phyloP scores from a whole-genome alignment of 768 basidiomycete species.

The Termitomyces heimii region DNA sequence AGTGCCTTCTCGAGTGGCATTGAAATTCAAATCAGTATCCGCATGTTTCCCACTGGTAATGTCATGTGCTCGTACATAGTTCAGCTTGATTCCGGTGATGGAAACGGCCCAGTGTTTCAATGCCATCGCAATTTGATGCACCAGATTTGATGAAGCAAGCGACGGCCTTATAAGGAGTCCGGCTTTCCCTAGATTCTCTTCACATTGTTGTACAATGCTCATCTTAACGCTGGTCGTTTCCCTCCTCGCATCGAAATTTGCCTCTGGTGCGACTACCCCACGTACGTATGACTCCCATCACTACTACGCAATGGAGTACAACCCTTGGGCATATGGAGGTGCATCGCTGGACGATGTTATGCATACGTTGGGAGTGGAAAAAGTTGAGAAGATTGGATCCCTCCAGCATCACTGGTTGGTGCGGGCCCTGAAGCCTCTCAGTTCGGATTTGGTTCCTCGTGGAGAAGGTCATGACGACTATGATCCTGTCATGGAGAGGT shows the following conservation, averaged over 20 bases:
- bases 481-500: constrained; percentile 46
- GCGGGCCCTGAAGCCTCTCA: constrained; percentile 39
- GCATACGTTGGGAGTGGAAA: constrained; percentile 62
- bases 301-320: constrained; percentile 80
- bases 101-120: neutral
- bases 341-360: constrained; percentile 59
- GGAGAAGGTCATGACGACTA: constrained; percentile 19
- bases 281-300: constrained; percentile 58
- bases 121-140: constrained; percentile 6
- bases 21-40: too few species aligned
- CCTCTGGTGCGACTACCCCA: constrained; percentile 32
- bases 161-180: constrained; percentile 2
- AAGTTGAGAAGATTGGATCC: constrained; percentile 86
- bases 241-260: constrained; percentile 23
- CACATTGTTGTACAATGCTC: constrained; percentile 23
- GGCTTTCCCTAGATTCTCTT: neutral
- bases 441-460: constrained; percentile 20
- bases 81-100: neutral
- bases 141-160: constrained; percentile 4
- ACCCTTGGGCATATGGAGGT: constrained; percentile 32
- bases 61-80: neutral
- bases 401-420: constrained; percentile 82
- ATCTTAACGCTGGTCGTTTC: constrained; percentile 24
- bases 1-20: too few species aligned
- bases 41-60: neutral